phyloP scores from a whole-genome alignment of 2,329 filamentous ascomycete species.

The Sporothrix schenckii region DNA sequence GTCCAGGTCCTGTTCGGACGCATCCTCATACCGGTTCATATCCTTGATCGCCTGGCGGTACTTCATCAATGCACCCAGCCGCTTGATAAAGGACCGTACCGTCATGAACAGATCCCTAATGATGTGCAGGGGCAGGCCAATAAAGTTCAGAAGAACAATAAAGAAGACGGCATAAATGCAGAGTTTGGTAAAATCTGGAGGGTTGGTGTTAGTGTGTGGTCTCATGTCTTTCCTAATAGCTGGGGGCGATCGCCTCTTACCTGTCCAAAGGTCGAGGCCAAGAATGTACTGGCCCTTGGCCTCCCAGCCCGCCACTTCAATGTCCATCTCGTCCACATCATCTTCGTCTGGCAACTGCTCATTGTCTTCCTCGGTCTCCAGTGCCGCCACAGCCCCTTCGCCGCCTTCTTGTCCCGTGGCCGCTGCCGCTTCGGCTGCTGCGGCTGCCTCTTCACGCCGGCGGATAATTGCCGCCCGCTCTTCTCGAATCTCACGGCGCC shows the following conservation, averaged over 20 bases:
- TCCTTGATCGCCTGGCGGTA: constrained; percentile 91
- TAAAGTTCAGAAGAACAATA: constrained; percentile 87
- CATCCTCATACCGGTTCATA: constrained; percentile 94
- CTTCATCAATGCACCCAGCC: constrained; percentile 82
- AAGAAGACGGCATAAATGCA: constrained; percentile 91
- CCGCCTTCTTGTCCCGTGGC: constrained; percentile 52
- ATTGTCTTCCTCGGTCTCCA: constrained; percentile 52
- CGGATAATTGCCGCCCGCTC: constrained; percentile 57
- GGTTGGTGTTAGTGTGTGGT: not conserved
- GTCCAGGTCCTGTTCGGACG: constrained; percentile 79
- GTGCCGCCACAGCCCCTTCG: constrained; percentile 52
- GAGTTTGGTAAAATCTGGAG: constrained; percentile 82
- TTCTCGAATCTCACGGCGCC: constrained; percentile 68
- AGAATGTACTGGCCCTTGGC: constrained; percentile 92
- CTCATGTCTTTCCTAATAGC: constrained; percentile 24
- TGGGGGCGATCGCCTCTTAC: constrained; percentile 48
- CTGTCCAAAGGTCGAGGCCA: constrained; percentile 79
- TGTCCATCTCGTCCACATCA: constrained; percentile 85
- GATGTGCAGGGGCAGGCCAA: constrained; percentile 94
- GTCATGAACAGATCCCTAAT: constrained; percentile 95
- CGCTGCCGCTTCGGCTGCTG: constrained; percentile 34
- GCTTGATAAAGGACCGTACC: constrained; percentile 84
- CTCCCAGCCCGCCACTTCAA: constrained; percentile 95
- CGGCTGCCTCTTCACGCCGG: constrained; percentile 48
- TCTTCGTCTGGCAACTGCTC: constrained; percentile 61